Evolutionary conservation across 2,329 filamentous ascomycete species (phyloP).

Genomic region (Microdochium bolleyi): DNA sequence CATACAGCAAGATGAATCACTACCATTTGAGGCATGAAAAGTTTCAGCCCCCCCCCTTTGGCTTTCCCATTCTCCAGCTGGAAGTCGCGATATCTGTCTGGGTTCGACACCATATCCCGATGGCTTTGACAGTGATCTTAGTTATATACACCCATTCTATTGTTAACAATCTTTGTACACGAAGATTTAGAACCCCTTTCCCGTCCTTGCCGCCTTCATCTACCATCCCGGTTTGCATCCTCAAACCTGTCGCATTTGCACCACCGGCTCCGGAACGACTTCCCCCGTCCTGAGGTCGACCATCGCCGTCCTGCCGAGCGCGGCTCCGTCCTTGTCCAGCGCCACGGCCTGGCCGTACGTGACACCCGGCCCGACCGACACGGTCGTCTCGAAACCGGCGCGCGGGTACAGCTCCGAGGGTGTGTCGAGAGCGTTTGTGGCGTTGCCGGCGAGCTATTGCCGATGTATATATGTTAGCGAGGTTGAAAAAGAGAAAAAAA

Average conservation of each 20-base stretch:
- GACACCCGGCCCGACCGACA: not conserved
- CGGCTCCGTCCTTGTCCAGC: not conserved
- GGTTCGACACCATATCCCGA: too few relatives aligned
- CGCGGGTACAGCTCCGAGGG: not conserved
- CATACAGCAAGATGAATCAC: too few relatives aligned
- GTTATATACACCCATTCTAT: too few relatives aligned
- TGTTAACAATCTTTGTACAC: too few relatives aligned
- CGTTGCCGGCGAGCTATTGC: not conserved
- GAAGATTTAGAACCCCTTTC: too few relatives aligned
- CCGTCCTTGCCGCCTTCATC: too few relatives aligned
- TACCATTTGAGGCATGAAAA: too few relatives aligned
- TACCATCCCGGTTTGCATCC: too few relatives aligned
- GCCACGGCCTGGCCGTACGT: not conserved
- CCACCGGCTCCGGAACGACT: not conserved
- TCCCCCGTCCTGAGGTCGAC: not conserved
- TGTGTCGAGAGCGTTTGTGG: not conserved
- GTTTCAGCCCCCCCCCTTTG: too few relatives aligned
- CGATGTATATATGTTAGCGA: not conserved
- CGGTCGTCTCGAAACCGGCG: not conserved
- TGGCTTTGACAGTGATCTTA: too few relatives aligned
- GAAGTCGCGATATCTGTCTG: too few relatives aligned
- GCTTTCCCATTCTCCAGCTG: too few relatives aligned
- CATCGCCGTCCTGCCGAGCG: not conserved
- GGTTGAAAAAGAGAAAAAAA: not conserved
- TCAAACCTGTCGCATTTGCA: not conserved